Evolutionary conservation across 768 basidiomycete genomes (phyloP).

Genomic region (Psilocybe sp.): DNA sequence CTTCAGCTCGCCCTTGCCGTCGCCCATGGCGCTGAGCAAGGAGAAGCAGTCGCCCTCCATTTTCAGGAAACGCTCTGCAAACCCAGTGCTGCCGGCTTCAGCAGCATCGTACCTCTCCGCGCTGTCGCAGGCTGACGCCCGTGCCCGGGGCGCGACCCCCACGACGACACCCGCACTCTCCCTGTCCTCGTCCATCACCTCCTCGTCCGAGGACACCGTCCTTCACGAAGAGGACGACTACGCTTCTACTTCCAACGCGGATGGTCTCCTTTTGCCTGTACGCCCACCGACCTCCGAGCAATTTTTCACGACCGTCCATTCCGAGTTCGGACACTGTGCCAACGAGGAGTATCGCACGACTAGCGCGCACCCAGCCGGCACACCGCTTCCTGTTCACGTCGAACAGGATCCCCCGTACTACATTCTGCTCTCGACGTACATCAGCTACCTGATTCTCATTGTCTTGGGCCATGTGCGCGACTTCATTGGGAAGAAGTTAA

Average conservation of each 20-base stretch:
- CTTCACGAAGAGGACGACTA: slow-evolving; percentile 49
- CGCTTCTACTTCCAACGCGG: slow-evolving; percentile 26
- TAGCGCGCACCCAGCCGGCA: slow-evolving; percentile 55
- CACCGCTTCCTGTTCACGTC: slow-evolving; percentile 48
- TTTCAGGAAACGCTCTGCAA: slow-evolving; percentile 52
- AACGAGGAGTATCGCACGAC: slow-evolving; percentile 71
- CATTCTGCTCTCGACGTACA: slow-evolving; percentile 87
- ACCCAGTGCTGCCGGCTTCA: slow-evolving; percentile 29
- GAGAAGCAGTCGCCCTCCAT: slow-evolving; percentile 50
- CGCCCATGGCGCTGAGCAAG: slow-evolving; percentile 64
- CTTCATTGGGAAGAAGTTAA: slow-evolving; percentile 87
- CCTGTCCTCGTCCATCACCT: slow-evolving; percentile 30
- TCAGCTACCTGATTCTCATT: slow-evolving; percentile 92
- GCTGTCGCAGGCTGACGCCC: slow-evolving; percentile 56
- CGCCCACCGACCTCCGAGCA: slow-evolving; percentile 81
- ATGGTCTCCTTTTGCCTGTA: slow-evolving; percentile 58
- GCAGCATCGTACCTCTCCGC: slow-evolving; percentile 43
- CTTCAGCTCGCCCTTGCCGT: slow-evolving; percentile 29
- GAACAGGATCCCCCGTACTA: slow-evolving; percentile 92
- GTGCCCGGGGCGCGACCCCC: slow-evolving; percentile 40
- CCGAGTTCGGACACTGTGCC: slow-evolving; percentile 91
- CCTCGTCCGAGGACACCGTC: slow-evolving; percentile 66
- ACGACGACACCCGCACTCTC: slow-evolving; percentile 15
- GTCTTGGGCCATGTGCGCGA: slow-evolving; percentile 90
- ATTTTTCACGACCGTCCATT: slow-evolving; percentile 74